Evolutionary conservation across 768 basidiomycete species (phyloP).

Genomic region (Chalciporus sphaerocephalus): DNA sequence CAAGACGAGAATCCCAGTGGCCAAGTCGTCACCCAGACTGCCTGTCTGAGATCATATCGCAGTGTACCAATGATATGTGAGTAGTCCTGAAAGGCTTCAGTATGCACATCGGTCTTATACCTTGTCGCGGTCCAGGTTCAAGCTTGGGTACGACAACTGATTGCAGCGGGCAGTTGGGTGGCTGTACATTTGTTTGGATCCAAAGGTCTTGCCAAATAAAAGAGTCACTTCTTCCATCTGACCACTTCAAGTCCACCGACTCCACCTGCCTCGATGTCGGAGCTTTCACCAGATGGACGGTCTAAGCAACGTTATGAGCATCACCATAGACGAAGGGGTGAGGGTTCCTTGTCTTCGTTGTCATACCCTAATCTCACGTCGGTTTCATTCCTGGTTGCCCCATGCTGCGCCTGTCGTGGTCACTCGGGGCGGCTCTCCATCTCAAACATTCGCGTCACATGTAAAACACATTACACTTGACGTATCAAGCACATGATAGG

Average conservation of each 20-base stretch:
- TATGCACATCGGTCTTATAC: no score
- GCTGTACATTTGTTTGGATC: background rate
- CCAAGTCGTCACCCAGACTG: no score
- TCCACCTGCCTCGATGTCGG: conserved; percentile 13
- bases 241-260: background rate
- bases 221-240: background rate
- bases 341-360: conserved; percentile 8
- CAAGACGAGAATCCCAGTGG: no score
- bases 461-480: conserved; percentile 1
- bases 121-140: no score
- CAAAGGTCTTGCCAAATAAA: background rate
- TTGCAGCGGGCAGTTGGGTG: no score
- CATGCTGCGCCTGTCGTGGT: conserved; percentile 9
- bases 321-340: conserved; percentile 21
- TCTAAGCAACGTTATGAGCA: conserved; percentile 7
- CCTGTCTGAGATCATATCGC: no score
- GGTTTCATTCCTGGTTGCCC: conserved; percentile 24
- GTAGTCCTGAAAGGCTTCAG: no score
- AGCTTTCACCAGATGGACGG: conserved; percentile 7
- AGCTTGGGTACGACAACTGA: no score
- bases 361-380: conserved; percentile 20
- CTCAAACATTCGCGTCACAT: background rate
- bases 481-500: conserved; percentile 16
- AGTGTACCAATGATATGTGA: no score
- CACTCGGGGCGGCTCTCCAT: conserved; percentile 16